phyloP scores from a whole-genome alignment of 805 yeast species.

The Starmerella bombi region DNA sequence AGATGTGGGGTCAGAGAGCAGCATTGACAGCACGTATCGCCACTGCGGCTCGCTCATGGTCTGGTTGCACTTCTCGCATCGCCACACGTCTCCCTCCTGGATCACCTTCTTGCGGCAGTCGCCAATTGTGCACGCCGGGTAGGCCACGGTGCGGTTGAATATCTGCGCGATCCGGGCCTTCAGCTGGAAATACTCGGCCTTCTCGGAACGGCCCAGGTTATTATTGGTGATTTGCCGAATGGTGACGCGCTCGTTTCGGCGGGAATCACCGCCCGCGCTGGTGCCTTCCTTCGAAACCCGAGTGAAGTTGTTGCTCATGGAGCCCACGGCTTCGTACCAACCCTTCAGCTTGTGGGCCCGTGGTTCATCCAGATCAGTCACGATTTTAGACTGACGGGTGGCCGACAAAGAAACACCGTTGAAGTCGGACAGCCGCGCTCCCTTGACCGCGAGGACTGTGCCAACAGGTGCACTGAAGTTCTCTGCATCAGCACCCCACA shows the following conservation, averaged over 20 bases:
- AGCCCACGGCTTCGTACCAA: conserved; percentile 83
- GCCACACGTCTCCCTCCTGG: conserved; percentile 63
- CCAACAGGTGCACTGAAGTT: conserved; percentile 49
- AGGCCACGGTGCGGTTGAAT: conserved; percentile 63
- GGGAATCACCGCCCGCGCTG: conserved; percentile 33
- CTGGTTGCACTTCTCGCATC: conserved; percentile 83
- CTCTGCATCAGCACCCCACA: conserved; percentile 82
- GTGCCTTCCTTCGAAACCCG: conserved; percentile 25
- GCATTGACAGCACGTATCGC: conserved; percentile 65
- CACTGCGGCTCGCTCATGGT: conserved; percentile 56
- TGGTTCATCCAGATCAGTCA: conserved; percentile 74
- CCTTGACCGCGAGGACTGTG: conserved; percentile 82
- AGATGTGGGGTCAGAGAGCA: conserved; percentile 67
- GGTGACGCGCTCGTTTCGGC: conserved; percentile 29
- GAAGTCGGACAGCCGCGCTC: conserved; percentile 78
- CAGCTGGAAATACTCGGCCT: conserved; percentile 62
- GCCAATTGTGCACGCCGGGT: conserved; percentile 74
- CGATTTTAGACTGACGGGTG: conserved; percentile 61
- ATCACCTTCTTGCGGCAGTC: conserved; percentile 76
- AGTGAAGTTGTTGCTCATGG: conserved; percentile 19
- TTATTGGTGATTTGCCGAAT: conserved; percentile 53
- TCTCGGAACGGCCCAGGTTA: conserved; percentile 59
- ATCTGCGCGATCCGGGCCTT: conserved; percentile 64
- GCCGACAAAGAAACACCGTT: conserved; percentile 74
- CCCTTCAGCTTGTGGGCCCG: conserved; percentile 84